A percentile compares a stretch with the other conserved stretches of the same genome.
Evolutionary conservation across 352 stramenopile species (phyloP).

Genomic region (Phytophthora palmivora): DNA sequence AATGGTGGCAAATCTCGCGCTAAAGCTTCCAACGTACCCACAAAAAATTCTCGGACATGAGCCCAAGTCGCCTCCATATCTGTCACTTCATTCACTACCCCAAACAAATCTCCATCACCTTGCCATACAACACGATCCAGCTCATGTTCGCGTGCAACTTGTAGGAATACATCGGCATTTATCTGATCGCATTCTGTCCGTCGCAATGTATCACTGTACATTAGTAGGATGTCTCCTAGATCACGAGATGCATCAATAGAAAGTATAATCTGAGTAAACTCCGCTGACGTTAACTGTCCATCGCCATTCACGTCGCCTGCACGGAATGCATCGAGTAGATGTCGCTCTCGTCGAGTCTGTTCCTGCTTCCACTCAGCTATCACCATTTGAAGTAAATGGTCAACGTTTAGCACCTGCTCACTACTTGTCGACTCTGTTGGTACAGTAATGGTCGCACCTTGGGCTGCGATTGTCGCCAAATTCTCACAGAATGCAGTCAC

Average conservation of each 20-base stretch:
- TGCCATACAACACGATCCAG: slow-evolving; percentile 76
- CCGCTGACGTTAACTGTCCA: slow-evolving; percentile 72
- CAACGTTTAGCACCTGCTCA: slow-evolving; percentile 64
- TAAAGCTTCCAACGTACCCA: slow-evolving; percentile 74
- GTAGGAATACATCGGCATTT: slow-evolving; percentile 67
- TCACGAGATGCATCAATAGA: slow-evolving; percentile 76
- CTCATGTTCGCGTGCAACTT: slow-evolving; percentile 81
- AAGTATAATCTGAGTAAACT: slow-evolving; percentile 84
- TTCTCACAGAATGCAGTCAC: slow-evolving; percentile 71
- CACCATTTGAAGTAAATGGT: slow-evolving; percentile 73
- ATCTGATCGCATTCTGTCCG: slow-evolving; percentile 66
- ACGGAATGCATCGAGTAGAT: slow-evolving; percentile 77
- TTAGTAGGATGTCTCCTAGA: slow-evolving; percentile 71
- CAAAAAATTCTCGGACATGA: slow-evolving; percentile 62
- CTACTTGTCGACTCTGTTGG: background rate
- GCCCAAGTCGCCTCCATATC: slow-evolving; percentile 73
- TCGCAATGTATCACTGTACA: slow-evolving; percentile 84
- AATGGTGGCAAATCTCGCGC: slow-evolving; percentile 48
- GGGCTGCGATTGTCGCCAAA: slow-evolving; percentile 50
- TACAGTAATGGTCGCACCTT: too few relatives aligned
- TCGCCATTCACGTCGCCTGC: slow-evolving; percentile 84
- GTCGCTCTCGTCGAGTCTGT: slow-evolving; percentile 66
- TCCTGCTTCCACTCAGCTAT: slow-evolving; percentile 74
- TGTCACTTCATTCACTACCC: slow-evolving; percentile 69
- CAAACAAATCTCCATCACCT: slow-evolving; percentile 68